Evolutionary conservation across 768 basidiomycete genomes (phyloP), one percentile per base, ranked within the genome.

Genomic region (Pleurotus tuber-regium): DNA sequence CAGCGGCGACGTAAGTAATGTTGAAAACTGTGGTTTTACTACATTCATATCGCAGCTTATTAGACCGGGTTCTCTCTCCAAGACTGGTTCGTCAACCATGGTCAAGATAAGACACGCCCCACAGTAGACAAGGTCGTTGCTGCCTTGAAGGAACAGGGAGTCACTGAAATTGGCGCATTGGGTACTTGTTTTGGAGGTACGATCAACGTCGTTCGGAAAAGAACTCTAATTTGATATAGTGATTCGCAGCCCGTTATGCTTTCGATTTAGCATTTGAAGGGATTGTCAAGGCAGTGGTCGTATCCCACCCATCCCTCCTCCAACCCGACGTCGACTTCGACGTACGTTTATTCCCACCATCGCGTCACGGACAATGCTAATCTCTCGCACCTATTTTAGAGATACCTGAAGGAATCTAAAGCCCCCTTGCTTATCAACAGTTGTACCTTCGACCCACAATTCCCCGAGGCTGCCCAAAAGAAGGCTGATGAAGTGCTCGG

Each of bases 171-270:
- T 51, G 86, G 70, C 0, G 80, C 82, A 0, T 76, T 77, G 4
- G 86, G 85, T 2, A 89, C 82, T 70, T 91, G 89, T 70, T 83
- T 78, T 50, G 84, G 86, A 53, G 86, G 81, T 76, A 53, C 52
- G 72, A 61, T 47, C 23, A 28, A 11, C 19, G 38, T 23, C 5
- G 14, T 4, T 35, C 18, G 9, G 38, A 21, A 53, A 11, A 4
- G 9, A 24, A 8, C 25, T 8, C 28, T 30, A 2, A 8, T 21
- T 9, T n/a, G 14, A n/a, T 25, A 29, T 12, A 18, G 21, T 18
- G 43, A 38, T 53, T 7, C 16, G 1, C 53, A 82, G 80, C 65
- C 11, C 80, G 82, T 41, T 80, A 80, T 48, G 75, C 73, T 33
- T 83, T 86, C 69, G 76, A 87, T 58, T 74, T 86, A 47, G 82